Evolutionary conservation across 2,329 filamentous ascomycete species (phyloP), one percentile per base, ranked within the genome.

Genomic region (Pseudogymnoascus sp.): DNA sequence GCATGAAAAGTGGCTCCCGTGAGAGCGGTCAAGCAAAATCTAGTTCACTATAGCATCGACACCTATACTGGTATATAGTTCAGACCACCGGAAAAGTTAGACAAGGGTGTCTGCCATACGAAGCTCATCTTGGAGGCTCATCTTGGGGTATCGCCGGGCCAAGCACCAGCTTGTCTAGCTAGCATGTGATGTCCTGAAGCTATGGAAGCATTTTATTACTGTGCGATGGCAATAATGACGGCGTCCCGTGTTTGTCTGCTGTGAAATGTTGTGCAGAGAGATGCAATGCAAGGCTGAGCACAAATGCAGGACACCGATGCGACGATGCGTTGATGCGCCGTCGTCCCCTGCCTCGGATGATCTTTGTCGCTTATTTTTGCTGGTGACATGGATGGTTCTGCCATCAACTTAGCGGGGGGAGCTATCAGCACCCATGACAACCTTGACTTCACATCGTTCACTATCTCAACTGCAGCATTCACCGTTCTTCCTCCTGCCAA

Each of bases 291-390:
- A 55, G 27, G 48, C 48, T 33, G 48, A 55, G 27, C 29, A 18
- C 48, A 18, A n/a, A 55, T 55, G 48, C 48, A 55, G n/a, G 48
- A 55, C 48, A 55, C 48, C 48, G 9, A 55, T 55, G 27, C 25
- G 18, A 5, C 18, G 18, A 18, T 18, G 18, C 18, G 18, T 18
- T 18, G 18, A 18, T 18, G 18, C 39, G 21, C n/a, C 45, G 45
- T 33, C 48, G 48, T 55, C 48, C 48, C 48, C 29, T 55, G 48
- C 48, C 48, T 55, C 48, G 48, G 48, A 55, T 55, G 48, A 55
- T 55, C 48, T 18, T 55, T 55, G 48, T 55, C 48, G 48, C 48
- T 55, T 55, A 55, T 33, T 55, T 55, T 55, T 33, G 48, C 27
- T 55, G 48, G 29, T 55, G 48, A 55, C 29, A 55, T 33, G 48